These are phyloP conservation scores for Balamuthia mandrillaris DNA, from an alignment of 208 protist genomes.

Conservation along the genomic window DNA sequence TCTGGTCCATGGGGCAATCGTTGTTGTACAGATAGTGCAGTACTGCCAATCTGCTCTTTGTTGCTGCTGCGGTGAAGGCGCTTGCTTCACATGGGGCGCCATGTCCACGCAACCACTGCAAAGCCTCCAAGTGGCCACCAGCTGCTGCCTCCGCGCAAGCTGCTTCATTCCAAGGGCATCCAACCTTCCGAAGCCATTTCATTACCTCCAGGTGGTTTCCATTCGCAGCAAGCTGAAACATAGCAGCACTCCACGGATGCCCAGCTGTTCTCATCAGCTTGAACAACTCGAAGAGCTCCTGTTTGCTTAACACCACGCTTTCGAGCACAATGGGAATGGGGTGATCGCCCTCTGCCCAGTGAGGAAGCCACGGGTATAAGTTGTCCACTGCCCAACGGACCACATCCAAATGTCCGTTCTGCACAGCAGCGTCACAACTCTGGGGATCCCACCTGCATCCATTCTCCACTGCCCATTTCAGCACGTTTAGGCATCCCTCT, in stretches of 20 bases:
- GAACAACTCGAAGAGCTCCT: no score
- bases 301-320: no score
- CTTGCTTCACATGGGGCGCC: not conserved
- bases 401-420: not conserved
- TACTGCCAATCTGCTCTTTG: no score
- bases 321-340: no score
- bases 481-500: not conserved
- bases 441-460: not conserved
- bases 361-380: no score
- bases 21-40: no score
- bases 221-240: not conserved
- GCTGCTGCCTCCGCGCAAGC: not conserved
- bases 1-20: no score
- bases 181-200: not conserved
- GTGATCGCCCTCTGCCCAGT: no score
- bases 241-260: no score
- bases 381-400: not conserved
- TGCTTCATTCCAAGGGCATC: not conserved
- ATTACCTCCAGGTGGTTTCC: not conserved
- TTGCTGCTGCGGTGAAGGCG: no score
- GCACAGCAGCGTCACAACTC: not conserved
- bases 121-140: not conserved
- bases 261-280: no score
- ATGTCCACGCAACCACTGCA: not conserved
- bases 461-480: not conserved